Evolutionary conservation across 768 basidiomycete species (phyloP).

Genomic region (Leccinum disarticulatum): DNA sequence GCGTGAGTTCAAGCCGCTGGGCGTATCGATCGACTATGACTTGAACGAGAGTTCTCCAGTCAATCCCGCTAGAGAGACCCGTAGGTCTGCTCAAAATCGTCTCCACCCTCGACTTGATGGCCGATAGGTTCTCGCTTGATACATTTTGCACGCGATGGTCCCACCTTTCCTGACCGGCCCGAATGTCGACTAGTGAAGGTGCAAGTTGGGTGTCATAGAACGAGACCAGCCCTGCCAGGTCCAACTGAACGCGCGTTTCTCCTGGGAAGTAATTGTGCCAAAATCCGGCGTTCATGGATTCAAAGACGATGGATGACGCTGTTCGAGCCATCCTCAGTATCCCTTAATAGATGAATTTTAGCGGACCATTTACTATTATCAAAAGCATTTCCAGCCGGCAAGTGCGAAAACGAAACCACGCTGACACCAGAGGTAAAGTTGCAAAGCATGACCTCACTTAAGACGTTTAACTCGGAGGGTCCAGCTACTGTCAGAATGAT

Average conservation of each 20-base stretch:
- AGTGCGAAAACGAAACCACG: slow-evolving; percentile 21
- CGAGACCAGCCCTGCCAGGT: slow-evolving; percentile 35
- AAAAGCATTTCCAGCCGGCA: neutral
- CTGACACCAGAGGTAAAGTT: slow-evolving; percentile 31
- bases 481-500: neutral
- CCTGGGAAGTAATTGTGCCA: slow-evolving; percentile 39
- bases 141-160: slow-evolving; percentile 33
- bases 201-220: slow-evolving; percentile 36
- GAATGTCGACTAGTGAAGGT: slow-evolving; percentile 30
- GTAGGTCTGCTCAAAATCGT: slow-evolving; percentile 11
- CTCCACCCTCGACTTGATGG: slow-evolving; percentile 8
- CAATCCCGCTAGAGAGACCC: slow-evolving; percentile 28
- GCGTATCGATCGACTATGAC: slow-evolving; percentile 33
- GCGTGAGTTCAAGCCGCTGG: slow-evolving; percentile 30
- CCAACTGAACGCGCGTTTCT: slow-evolving; percentile 35
- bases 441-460: slow-evolving; percentile 39
- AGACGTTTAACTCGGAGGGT: neutral
- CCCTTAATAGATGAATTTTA: neutral
- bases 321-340: neutral
- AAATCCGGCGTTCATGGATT: slow-evolving; percentile 18
- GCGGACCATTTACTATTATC: neutral
- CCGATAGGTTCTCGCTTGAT: slow-evolving; percentile 22
- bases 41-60: slow-evolving; percentile 34
- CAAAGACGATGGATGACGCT: slow-evolving; percentile 1
- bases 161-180: slow-evolving; percentile 27